A percentile compares a stretch with the other conserved stretches of the same genome.
These are phyloP conservation scores for Kwoniella heveanensis DNA, from an alignment of 768 basidiomycete genomes.

Conservation along the genomic window DNA sequence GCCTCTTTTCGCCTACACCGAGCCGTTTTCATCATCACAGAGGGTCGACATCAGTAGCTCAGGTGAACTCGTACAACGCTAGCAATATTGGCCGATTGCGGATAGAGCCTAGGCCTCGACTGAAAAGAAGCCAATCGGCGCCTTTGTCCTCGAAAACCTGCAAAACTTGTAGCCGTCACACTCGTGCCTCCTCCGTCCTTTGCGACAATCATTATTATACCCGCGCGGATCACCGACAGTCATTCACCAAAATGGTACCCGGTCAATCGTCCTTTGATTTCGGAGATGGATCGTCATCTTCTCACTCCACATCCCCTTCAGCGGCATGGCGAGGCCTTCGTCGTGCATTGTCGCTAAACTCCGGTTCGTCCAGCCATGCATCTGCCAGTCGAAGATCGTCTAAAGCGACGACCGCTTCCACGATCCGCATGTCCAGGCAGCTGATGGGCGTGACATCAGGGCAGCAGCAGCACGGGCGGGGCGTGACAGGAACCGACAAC, in stretches of 20 bases:
- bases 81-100: not conserved
- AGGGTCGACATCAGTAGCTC: not conserved
- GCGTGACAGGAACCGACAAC: not conserved
- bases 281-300: constrained; percentile 1
- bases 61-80: no score
- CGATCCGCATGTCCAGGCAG: constrained; percentile 1
- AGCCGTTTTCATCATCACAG: not conserved
- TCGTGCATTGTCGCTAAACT: constrained; percentile 5
- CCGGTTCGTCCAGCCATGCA: not conserved
- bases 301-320: constrained; percentile 1
- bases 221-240: not conserved
- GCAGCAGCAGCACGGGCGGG: not conserved
- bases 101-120: constrained; percentile 2
- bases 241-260: not conserved
- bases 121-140: constrained; percentile 8
- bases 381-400: constrained; percentile 2
- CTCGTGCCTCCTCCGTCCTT: not conserved
- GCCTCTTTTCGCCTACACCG: constrained; percentile 5
- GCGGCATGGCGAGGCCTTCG: constrained; percentile 14
- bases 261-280: constrained; percentile 23
- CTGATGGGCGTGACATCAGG: constrained; percentile 1
- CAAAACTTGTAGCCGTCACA: not conserved
- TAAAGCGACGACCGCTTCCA: not conserved
- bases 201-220: not conserved
- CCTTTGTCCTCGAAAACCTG: not conserved